Evolutionary conservation across 495 filamentous ascomycete species (phyloP), one percentile per base, ranked within the genome.

Genomic region (Sphaerosporella brunnea): DNA sequence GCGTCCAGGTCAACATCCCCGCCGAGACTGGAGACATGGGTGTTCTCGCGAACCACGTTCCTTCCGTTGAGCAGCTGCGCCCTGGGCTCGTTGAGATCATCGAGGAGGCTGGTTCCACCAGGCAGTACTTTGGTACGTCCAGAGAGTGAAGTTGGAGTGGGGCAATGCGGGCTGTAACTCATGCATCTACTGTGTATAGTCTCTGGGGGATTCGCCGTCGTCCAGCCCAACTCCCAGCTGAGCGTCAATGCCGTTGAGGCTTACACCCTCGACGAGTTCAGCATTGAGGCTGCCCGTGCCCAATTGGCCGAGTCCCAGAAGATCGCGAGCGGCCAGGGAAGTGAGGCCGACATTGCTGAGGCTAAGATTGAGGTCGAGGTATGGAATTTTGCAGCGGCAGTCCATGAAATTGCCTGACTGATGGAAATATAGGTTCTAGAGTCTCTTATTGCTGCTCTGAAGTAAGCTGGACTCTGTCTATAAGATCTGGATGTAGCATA

Each of bases 1-100:
- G 75, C 63, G 79, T 95, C 60, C 90, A 99, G 71, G 92, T 99
- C 72, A 99, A 99, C 76, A 75, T 99, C 59, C 79, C 92, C 64
- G 88, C 90, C 63, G 90, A 93, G 69, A 87, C 87, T 45, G 90
- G 90, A 60, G 92, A 95, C 60, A 99, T 99, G 90, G 90, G 90
- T 79, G 75, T 99, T 54, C 81, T 99, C 58, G 90, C 90, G 65
- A 86, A 88, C 72, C 90, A 99, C 77, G 92, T 99, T 55, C 88
- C 90, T 37, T 87, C 90, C 41, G 94, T 99, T 60, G 90, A 99
- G 74, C 90, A 99, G 73, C 74, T 99, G 64, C 92, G 87, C 74
- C 86, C 90, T 42, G 90, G 90, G 58, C 68, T 96, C 51, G 74
- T 99, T 54, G 90, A 96, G 69, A 71, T 99, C 56, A 77, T 96